Conservation (phyloP, 257 asterid species). For the Petrea volubilis region DNA sequence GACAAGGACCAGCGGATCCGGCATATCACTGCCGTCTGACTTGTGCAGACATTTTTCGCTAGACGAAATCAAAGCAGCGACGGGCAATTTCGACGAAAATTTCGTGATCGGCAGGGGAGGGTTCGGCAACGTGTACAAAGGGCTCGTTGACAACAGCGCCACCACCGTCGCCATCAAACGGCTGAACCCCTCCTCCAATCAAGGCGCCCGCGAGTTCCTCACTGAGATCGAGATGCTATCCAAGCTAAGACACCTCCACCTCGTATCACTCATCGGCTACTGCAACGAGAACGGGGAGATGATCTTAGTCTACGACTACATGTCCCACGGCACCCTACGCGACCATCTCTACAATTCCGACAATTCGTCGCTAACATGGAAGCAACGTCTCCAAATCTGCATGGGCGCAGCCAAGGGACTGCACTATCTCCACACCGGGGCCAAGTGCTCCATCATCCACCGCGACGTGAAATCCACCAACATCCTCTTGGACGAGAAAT, state of each 20-base stretch:
- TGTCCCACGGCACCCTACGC: conserved; percentile 56
- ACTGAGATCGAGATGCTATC: conserved; percentile 71
- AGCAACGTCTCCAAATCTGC: conserved; percentile 54
- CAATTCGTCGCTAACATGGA: conserved; percentile 49
- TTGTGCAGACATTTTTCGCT: conserved; percentile 43
- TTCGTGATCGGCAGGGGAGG: conserved; percentile 57
- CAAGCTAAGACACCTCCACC: conserved; percentile 54
- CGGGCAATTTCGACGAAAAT: conserved; percentile 39
- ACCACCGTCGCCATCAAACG: conserved; percentile 54
- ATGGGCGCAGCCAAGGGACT: conserved; percentile 69
- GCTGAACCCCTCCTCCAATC: conserved; percentile 46
- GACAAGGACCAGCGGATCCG: conserved; percentile 25
- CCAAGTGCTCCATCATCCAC: conserved; percentile 51
- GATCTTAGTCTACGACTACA: conserved; percentile 75
- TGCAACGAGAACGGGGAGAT: conserved; percentile 58
- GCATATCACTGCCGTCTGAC: conserved; percentile 35
- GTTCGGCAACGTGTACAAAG: conserved; percentile 63
- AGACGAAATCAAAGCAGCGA: conserved; percentile 49
- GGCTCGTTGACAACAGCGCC: conserved; percentile 34
- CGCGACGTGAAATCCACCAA: conserved; percentile 75
- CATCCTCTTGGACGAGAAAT: conserved; percentile 59
- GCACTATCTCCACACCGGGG: conserved; percentile 60
- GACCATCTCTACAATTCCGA: conserved; percentile 48
- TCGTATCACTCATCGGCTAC: conserved; percentile 70
- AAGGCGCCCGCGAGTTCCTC: conserved; percentile 57